A percentile compares a stretch with the other conserved stretches of the same genome.
These are phyloP conservation scores for Rhodosporidiobolus odoratus DNA, from an alignment of 768 basidiomycete genomes.

Conservation along the genomic window DNA sequence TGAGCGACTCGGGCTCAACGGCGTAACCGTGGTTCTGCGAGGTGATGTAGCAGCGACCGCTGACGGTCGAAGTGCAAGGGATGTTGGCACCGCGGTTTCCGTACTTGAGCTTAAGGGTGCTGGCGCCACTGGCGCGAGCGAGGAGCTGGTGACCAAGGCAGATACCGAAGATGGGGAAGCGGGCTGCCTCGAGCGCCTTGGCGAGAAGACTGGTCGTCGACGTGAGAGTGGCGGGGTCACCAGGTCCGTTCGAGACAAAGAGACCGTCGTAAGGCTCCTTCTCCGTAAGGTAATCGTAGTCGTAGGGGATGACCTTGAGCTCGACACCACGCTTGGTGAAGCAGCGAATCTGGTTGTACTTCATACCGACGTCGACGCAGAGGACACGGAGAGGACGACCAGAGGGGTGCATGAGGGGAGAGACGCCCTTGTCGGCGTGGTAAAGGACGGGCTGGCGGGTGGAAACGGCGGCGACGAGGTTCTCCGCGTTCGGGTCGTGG, in stretches of 20 bases:
- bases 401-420: conserved; percentile 48
- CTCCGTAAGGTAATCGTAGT: conserved; percentile 73
- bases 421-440: conserved; percentile 53
- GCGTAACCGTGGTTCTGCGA: conserved; percentile 98
- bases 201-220: conserved; percentile 65
- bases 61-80: conserved; percentile 87
- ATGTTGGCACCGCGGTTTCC: conserved; percentile 99
- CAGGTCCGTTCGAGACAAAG: conserved; percentile 96
- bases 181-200: conserved; percentile 55
- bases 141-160: conserved; percentile 97
- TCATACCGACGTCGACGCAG: conserved; percentile 98
- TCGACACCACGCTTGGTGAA: conserved; percentile 87
- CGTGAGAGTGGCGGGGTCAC: conserved; percentile 75
- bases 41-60: conserved; percentile 96
- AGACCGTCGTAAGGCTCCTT: conserved; percentile 90
- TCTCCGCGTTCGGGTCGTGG: conserved; percentile 77
- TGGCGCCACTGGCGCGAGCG: conserved; percentile 87
- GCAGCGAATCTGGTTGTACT: conserved; percentile 98
- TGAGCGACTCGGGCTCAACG: conserved; percentile 74
- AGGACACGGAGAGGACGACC: conserved; percentile 76
- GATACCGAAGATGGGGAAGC: conserved; percentile 87
- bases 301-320: conserved; percentile 95
- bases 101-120: conserved; percentile 98
- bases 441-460: conserved; percentile 63
- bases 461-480: conserved; percentile 88